phyloP scores from a whole-genome alignment of 768 basidiomycete species.

The Termitomyces bulborhizus region DNA sequence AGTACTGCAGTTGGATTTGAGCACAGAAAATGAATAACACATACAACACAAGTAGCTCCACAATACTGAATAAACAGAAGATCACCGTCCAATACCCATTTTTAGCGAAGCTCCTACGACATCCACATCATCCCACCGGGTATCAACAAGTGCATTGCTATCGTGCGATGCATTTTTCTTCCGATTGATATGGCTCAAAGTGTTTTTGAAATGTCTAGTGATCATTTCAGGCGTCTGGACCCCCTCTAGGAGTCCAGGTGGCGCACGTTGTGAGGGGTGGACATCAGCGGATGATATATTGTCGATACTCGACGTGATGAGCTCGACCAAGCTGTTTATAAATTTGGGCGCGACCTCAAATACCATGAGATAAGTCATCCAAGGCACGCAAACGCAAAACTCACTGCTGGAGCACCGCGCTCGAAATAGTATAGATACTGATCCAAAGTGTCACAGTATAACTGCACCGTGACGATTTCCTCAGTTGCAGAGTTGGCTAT shows the following conservation, averaged over 20 bases:
- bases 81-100: constrained; percentile 70
- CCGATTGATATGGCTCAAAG: constrained; percentile 72
- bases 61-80: not conserved
- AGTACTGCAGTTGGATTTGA: not conserved
- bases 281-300: constrained; percentile 82
- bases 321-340: constrained; percentile 91
- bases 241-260: constrained; percentile 86
- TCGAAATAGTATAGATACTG: constrained; percentile 96
- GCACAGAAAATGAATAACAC: constrained; percentile 7
- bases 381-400: constrained; percentile 20
- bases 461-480: constrained; percentile 92
- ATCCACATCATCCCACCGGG: constrained; percentile 84
- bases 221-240: constrained; percentile 94
- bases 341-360: constrained; percentile 88
- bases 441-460: constrained; percentile 95
- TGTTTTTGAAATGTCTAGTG: constrained; percentile 87
- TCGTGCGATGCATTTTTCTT: constrained; percentile 54
- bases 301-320: constrained; percentile 94
- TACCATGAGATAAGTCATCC: not conserved
- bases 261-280: constrained; percentile 82
- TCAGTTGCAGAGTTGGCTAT: constrained; percentile 97
- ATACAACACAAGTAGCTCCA: constrained; percentile 1
- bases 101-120: constrained; percentile 84
- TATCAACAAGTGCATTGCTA: constrained; percentile 31
- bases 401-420: constrained; percentile 83